Evolutionary conservation across 805 yeast genomes (phyloP), one percentile per base, ranked within the genome.

Genomic region (Clavispora asparagi): DNA sequence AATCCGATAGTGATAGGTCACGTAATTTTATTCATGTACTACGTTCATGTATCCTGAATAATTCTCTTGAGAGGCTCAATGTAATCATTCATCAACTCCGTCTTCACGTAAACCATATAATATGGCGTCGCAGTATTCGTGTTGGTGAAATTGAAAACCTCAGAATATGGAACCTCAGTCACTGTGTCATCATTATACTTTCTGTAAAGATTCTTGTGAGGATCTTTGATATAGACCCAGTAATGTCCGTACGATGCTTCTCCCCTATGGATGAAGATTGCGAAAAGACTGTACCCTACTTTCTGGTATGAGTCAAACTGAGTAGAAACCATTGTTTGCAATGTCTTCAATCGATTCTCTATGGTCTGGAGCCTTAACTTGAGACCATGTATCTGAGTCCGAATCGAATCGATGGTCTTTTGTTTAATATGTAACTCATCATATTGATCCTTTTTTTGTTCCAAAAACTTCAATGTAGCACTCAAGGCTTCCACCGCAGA

Each of bases 241-340:
- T 94, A 94, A 65, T 94, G 99, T 2, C 99, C 99, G 60, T 87
- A 92, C 43, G 89, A 83, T 0, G 97, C 98, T 58, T 90, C 95
- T 7, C 99, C 99, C 42, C 97, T 73, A 63, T 94, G 99, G 41
- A 94, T 89, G 60, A 94, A 94, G 7, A 92, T 83, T 0, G 98
- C 95, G 68, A 91, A 92, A 11, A 94, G 74, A 0, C 87, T 76
- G 64, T 92, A 94, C 0, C 91, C 95, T 27, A 83, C 75, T 41
- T 74, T 66, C 42, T 74, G 77, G 65, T 85, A 78, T 7, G 72
- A 70, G 16, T 73, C 71, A 60, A 87, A 94, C 54, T 86, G 94
- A 28, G 63, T 64, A 17, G 77, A 69, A 8, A 89, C 77, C 40
- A 69, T 68, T 1, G 53, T 51, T 44, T 79, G 79, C 31, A 90